Conservation (phyloP, 257 asterid species). For the Penstemon eatonii region DNA sequence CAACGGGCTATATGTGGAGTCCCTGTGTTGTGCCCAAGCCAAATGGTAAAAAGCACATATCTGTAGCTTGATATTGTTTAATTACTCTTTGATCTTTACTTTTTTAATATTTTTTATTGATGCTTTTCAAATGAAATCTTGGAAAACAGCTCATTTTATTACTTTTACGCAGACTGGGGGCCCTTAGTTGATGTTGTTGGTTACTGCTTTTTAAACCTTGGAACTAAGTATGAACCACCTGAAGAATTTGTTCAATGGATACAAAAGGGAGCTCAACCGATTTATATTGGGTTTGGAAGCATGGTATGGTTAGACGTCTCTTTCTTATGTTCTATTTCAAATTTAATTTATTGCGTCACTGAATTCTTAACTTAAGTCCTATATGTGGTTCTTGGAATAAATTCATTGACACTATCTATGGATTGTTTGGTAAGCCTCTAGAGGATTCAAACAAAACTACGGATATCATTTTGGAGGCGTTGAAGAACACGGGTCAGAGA, state of each 20-base stretch:
- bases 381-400: neutral
- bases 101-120: neutral
- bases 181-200: constrained; percentile 93
- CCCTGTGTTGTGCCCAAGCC: constrained; percentile 96
- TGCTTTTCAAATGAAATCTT: too few relatives aligned
- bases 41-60: constrained; percentile 50
- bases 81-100: neutral
- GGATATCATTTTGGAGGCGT: constrained; percentile 72
- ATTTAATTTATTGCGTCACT: too few relatives aligned
- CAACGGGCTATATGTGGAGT: constrained; percentile 99
- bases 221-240: constrained; percentile 69
- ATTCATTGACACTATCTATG: constrained; percentile 18
- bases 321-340: too few relatives aligned
- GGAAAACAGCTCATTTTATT: neutral
- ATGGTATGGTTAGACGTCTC: constrained; percentile 53
- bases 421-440: constrained; percentile 64
- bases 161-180: constrained; percentile 82
- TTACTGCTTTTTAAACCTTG: constrained; percentile 79
- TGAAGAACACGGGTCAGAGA: constrained; percentile 82
- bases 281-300: constrained; percentile 98
- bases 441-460: constrained; percentile 84
- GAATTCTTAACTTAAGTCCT: too few relatives aligned
- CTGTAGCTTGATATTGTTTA: constrained; percentile 7
- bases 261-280: constrained; percentile 72
- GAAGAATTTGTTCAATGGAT: constrained; percentile 79